These are phyloP conservation scores for Xylariaceae sp. DNA, from an alignment of 2,329 filamentous ascomycete species.

Conservation along the genomic window DNA sequence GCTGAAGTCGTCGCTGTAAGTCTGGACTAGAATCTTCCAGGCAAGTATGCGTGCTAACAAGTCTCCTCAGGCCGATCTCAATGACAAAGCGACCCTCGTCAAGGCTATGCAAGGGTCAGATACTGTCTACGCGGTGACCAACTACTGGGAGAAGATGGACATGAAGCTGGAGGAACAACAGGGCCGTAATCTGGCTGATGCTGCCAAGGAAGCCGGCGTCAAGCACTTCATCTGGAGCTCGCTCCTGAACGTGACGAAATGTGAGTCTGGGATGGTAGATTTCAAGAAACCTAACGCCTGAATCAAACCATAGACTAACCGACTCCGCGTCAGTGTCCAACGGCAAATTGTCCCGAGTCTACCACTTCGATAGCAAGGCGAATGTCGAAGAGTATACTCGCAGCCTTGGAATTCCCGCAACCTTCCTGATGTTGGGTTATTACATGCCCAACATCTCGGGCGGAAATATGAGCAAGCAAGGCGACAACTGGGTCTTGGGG, in stretches of 20 bases:
- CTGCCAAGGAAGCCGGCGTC: constrained; percentile 40
- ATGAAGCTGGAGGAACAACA: constrained; percentile 40
- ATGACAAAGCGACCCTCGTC: constrained; percentile 41
- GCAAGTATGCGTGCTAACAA: constrained; percentile 4
- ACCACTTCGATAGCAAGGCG: constrained; percentile 57
- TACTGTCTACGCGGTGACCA: constrained; percentile 51
- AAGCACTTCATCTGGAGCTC: constrained; percentile 44
- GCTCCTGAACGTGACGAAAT: constrained; percentile 37
- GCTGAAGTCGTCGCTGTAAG: constrained; percentile 46
- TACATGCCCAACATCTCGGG: constrained; percentile 50
- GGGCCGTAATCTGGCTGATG: constrained; percentile 46
- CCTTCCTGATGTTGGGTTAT: constrained; percentile 49
- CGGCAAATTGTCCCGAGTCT: constrained; percentile 38
- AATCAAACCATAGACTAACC: constrained; percentile 5
- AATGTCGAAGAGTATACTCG: constrained; percentile 53
- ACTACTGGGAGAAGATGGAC: constrained; percentile 45
- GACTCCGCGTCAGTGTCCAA: constrained; percentile 34
- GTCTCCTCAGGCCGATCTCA: constrained; percentile 42
- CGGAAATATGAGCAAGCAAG: constrained; percentile 28
- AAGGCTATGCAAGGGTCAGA: constrained; percentile 42
- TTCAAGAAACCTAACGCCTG: neutral
- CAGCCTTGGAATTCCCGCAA: constrained; percentile 40
- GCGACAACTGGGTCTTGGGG: constrained; percentile 32
- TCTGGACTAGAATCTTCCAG: constrained; percentile 3
- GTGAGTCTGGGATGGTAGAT: too few species aligned